Base-by-base conservation (phyloP, 176 grass and related monocot genomes). In the Musa troglodytarum region DNA sequence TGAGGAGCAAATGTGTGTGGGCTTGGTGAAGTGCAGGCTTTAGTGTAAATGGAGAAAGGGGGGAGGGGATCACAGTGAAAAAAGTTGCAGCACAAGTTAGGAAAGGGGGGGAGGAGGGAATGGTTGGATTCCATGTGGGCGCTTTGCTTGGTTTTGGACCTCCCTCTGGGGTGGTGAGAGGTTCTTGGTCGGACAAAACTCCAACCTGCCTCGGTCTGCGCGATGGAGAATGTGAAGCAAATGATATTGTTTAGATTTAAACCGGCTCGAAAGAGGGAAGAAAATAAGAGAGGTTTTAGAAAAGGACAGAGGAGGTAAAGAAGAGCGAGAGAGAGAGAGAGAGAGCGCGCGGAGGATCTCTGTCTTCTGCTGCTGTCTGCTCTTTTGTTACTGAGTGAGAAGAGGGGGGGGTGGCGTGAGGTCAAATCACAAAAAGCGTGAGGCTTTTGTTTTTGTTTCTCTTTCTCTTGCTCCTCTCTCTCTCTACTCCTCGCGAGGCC, bases 361-460 rank as follows among this genome's bases (percentile, higher is more conserved):
- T 82, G 72, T 34, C 50, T 50, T 77, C 56, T 65, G 50, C 72
- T 1, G 52, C 49, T 52, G 22, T 54, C 72, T 74, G 72, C 59
- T 71, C 76, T 83, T 84, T 85, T 81, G 89, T 81, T 85, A 86
- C 63, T 57, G 88, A 85, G 88, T 77, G 82, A 78, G 87, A 77
- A 25, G 77, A 34, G 61, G 75, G n/a, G n/a, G n/a, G 43, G 64
- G 80, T 84, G 82, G 85, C 87, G 88, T 91, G 89, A 85, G 89
- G 89, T 91, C 89, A 91, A 91, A 88, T 91, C 89, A 87, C 11
- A 77, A 83, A 87, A 91, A 81, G 85, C 80, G 12, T 74, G 77
- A 82, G 77, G 79, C 77, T 80, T 80, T 80, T 69, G 23, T 77
- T 84, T 90, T 71, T 78, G 65, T 81, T 85, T 82, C 78, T 82